phyloP scores from a whole-genome alignment of 768 basidiomycete genomes.

The Mycena sanguinolenta region DNA sequence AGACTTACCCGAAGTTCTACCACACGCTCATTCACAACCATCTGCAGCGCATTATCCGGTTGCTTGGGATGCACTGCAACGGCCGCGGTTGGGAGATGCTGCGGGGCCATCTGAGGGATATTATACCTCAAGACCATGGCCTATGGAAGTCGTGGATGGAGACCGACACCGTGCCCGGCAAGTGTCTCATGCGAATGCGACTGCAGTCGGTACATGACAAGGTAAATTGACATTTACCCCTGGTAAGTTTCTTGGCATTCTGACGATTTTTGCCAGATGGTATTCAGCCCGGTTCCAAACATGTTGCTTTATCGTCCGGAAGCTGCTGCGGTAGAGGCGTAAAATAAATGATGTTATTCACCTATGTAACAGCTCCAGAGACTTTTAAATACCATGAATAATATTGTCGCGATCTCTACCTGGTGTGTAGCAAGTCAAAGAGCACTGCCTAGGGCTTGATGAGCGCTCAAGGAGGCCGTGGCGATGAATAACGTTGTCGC shows the following conservation, averaged over 20 bases:
- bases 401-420: background rate
- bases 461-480: background rate
- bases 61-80: conserved; percentile 65
- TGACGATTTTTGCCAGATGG: conserved; percentile 52
- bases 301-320: conserved; percentile 63
- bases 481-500: background rate
- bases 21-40: conserved; percentile 74
- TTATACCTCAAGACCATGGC: conserved; percentile 60
- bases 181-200: conserved; percentile 72
- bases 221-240: conserved; percentile 48
- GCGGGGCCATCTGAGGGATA: conserved; percentile 56
- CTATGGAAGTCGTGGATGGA: conserved; percentile 64
- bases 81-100: conserved; percentile 67
- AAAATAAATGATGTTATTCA: conserved; percentile 23
- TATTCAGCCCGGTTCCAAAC: conserved; percentile 66
- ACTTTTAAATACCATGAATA: background rate
- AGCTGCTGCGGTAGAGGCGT: conserved; percentile 5
- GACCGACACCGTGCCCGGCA: conserved; percentile 60
- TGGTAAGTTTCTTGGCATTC: background rate
- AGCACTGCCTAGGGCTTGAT: conserved; percentile 3
- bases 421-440: background rate
- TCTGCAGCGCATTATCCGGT: conserved; percentile 66
- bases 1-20: conserved; percentile 69
- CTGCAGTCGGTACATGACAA: conserved; percentile 68
- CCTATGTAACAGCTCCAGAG: background rate